Percentiles rank a stretch among this genome's conserved stretches.
phyloP scores from a whole-genome alignment of 148 eudicot genomes.

The Nepenthes mirabilis region DNA sequence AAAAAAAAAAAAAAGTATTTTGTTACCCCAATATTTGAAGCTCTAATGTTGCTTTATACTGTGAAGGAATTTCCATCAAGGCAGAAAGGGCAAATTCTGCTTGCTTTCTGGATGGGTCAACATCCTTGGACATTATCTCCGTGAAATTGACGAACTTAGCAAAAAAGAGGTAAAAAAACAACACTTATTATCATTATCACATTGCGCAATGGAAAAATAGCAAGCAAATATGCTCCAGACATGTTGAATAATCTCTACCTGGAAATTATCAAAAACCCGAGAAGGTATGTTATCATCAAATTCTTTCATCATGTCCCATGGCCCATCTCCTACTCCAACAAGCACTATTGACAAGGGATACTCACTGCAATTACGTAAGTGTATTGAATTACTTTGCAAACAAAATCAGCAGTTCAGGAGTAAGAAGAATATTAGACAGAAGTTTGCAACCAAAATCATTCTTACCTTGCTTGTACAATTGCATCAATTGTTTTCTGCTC shows the following conservation, averaged over 20 bases:
- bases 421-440: background rate
- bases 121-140: conserved; percentile 72
- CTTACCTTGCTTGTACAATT: conserved; percentile 76
- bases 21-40: conserved; percentile 67
- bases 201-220: background rate
- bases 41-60: conserved; percentile 82
- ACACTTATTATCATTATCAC: background rate
- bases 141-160: conserved; percentile 87
- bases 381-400: too few species aligned
- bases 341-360: conserved; percentile 81
- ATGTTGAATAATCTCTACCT: conserved; percentile 26
- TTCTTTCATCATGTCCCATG: conserved; percentile 98
- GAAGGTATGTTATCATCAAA: conserved; percentile 95
- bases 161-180: background rate
- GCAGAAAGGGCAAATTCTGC: conserved; percentile 82
- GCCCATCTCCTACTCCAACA: conserved; percentile 99
- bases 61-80: conserved; percentile 89
- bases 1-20: background rate
- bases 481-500: conserved; percentile 82
- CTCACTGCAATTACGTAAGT: conserved; percentile 31
- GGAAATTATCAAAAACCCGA: conserved; percentile 87
- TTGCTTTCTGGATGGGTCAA: conserved; percentile 54
- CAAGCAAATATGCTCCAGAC: background rate
- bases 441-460: background rate
- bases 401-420: background rate